Percentiles rank a stretch among this genome's conserved stretches.
phyloP scores from a whole-genome alignment of 768 basidiomycete genomes.

The Kwoniella dejecticola region DNA sequence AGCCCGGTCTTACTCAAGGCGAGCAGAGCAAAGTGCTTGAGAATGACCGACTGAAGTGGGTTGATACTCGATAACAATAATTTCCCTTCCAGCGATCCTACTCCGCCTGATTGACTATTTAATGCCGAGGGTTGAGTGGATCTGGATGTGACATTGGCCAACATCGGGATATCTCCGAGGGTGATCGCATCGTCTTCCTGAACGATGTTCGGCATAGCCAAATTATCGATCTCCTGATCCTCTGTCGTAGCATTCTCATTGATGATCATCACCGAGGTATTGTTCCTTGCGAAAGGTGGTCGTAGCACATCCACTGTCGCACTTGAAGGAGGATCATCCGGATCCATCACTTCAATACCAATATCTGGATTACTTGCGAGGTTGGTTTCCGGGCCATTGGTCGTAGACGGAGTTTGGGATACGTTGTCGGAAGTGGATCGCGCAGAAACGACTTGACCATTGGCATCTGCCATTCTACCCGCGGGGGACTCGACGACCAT shows the following conservation, averaged over 20 bases:
- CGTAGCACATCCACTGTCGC: constrained; percentile 60
- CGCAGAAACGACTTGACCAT: constrained; percentile 45
- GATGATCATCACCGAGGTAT: constrained; percentile 84
- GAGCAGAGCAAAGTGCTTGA: constrained; percentile 87
- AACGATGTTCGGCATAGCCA: constrained; percentile 23
- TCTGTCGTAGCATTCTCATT: constrained; percentile 63
- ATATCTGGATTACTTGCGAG: too few species aligned
- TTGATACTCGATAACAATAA: constrained; percentile 83
- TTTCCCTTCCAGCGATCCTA: constrained; percentile 63
- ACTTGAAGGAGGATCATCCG: constrained; percentile 24
- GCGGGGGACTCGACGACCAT: constrained; percentile 94
- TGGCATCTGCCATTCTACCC: constrained; percentile 77
- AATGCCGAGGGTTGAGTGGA: constrained; percentile 55
- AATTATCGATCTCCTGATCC: constrained; percentile 53
- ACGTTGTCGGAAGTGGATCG: constrained; percentile 10
- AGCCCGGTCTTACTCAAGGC: constrained; percentile 75
- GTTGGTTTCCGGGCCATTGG: constrained; percentile 5
- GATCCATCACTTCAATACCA: constrained; percentile 2
- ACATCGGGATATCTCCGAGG: constrained; percentile 87
- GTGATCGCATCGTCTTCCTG: constrained; percentile 79
- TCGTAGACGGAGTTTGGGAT: neutral
- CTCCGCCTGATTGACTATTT: neutral
- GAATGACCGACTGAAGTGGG: constrained; percentile 79
- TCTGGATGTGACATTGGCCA: constrained; percentile 82
- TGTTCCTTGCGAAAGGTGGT: constrained; percentile 73